Conservation (phyloP, 305 asterid species). For the Fraxinus xanthoxyloides region DNA sequence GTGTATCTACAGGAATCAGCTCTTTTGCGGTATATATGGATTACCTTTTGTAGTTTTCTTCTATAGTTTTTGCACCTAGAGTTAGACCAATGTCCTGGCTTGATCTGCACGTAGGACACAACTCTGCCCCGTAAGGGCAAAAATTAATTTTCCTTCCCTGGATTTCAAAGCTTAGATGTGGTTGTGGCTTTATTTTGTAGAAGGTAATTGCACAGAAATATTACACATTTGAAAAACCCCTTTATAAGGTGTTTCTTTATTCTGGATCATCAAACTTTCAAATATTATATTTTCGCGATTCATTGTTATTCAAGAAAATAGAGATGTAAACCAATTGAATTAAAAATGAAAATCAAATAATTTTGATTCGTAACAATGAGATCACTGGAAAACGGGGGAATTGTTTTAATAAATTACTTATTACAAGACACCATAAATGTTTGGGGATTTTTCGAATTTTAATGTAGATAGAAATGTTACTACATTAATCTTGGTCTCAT, state of each 20-base stretch:
- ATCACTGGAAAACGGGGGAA: background rate
- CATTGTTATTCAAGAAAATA: background rate
- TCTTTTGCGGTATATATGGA: conserved; percentile 51
- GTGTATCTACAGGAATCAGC: conserved; percentile 60
- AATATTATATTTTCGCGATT: background rate
- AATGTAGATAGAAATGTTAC: background rate
- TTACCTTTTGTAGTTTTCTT: background rate
- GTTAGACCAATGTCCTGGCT: background rate
- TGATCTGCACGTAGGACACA: conserved; percentile 6
- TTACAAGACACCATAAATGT: background rate
- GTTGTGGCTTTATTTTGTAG: background rate
- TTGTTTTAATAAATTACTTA: background rate
- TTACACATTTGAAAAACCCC: background rate
- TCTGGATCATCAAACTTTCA: background rate
- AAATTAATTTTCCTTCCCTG: background rate
- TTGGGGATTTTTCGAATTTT: background rate
- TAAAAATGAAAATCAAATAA: background rate
- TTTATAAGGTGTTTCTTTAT: background rate
- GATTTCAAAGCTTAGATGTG: background rate
- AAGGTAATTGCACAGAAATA: background rate
- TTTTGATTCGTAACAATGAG: background rate
- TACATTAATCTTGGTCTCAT: background rate
- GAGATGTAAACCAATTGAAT: background rate
- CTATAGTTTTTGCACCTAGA: background rate
- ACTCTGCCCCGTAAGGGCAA: background rate